phyloP scores from a whole-genome alignment of 495 filamentous ascomycete species.

The Aspergillus wentii region DNA sequence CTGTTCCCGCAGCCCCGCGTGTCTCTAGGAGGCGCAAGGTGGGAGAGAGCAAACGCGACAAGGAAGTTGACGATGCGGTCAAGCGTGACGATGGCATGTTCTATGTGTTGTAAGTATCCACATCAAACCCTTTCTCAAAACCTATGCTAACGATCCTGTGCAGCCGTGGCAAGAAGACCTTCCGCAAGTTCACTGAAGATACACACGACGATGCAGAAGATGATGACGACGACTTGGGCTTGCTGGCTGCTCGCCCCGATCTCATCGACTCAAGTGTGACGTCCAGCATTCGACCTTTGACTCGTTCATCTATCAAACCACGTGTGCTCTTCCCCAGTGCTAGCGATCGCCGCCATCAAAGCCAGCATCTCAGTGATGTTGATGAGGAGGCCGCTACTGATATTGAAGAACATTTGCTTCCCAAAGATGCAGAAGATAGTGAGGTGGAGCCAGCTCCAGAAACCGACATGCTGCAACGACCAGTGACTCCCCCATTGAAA shows the following conservation, averaged over 20 bases:
- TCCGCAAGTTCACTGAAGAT: constrained; percentile 50
- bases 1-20: constrained; percentile 23
- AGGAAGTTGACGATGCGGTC: constrained; percentile 57
- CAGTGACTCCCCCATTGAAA: constrained; percentile 42
- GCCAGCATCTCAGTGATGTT: constrained; percentile 34
- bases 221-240: constrained; percentile 46
- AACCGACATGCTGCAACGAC: constrained; percentile 17
- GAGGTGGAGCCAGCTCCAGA: constrained; percentile 13
- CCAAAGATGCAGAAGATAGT: constrained; percentile 32
- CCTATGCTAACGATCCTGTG: constrained; percentile 22
- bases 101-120: constrained; percentile 74
- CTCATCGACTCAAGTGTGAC: constrained; percentile 26
- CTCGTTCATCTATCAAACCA: constrained; percentile 73
- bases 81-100: constrained; percentile 72
- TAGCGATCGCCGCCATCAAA: constrained; percentile 21
- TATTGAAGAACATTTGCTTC: constrained; percentile 52
- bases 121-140: not conserved
- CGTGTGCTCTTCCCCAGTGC: constrained; percentile 74
- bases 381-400: constrained; percentile 51
- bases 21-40: constrained; percentile 23
- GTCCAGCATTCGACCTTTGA: constrained; percentile 48
- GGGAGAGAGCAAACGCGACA: constrained; percentile 36
- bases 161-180: constrained; percentile 88
- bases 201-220: constrained; percentile 38
- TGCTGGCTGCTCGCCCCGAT: constrained; percentile 34